Base-by-base conservation (phyloP, 2,329 filamentous ascomycete species). In the Aspergillus sp. region DNA sequence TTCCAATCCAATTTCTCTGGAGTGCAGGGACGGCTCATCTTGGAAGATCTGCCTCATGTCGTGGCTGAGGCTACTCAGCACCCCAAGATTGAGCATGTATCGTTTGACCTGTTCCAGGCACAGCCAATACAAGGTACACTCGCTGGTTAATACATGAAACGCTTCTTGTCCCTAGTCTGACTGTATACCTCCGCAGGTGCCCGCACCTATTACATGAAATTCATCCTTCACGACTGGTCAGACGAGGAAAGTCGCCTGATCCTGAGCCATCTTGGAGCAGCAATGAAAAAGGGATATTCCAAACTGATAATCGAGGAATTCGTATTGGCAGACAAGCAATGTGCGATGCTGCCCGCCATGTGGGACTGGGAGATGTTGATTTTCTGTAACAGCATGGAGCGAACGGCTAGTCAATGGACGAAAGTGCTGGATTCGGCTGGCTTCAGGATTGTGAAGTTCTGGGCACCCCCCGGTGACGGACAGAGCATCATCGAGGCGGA, bases 41-140 rank as follows among this genome's bases (percentile, higher is more conserved):
- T 61, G 4, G 50, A 61, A 39, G 59, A 61, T 25, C 4, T 61
- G 50, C 50, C 44, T n/a, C 32, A 54, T 38, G 59, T 58, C 2
- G 5, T 61, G 19, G 59, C 54, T n/a, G 41, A 55, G 15, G 19
- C 30, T 19, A 21, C 41, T 15, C 41, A 44, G 21, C 41, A 54
- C 6, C 23, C 41, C 1, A 52, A 25, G 10, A 30, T 59, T 3
- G 13, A 25, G n/a, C 39, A 36, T 56, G 21, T 61, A 10, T 27
- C 11, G 10, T 57, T 58, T 48, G 59, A 61, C 36, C 32, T 61
- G 32, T 61, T 61, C 17, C 47, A 55, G 23, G 17, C 27, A 7
- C 59, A 61, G 44, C 55, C 59, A 6, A 19, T 58, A 15, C 51
- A 58, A 32, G 59, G 59, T 55, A 27, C 8, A 27, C 25, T 27